Percentiles rank a stretch among this genome's conserved stretches.
Conservation (phyloP, 2,329 filamentous ascomycete species). For the Parasarocladium wereldwijsianum region DNA sequence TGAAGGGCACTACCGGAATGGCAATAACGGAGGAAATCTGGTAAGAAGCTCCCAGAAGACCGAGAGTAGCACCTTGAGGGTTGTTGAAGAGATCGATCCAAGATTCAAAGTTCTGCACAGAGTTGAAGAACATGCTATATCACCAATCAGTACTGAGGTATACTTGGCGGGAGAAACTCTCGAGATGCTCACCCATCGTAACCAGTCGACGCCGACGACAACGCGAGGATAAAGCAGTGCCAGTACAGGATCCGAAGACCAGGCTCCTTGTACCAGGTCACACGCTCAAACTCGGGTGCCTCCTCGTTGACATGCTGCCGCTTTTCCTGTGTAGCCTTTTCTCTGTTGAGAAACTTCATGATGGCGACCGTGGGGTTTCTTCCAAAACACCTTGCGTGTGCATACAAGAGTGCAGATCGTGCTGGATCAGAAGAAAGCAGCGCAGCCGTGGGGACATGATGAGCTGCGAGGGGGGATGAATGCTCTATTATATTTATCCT, state of each 20-base stretch:
- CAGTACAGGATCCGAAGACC: constrained; percentile 41
- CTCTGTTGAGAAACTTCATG: constrained; percentile 1
- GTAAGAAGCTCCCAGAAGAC: constrained; percentile 35
- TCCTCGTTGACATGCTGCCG: constrained; percentile 25
- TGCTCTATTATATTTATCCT: too few relatives aligned
- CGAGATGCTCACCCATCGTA: constrained; percentile 31
- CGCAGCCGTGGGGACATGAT: too few relatives aligned
- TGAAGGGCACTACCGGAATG: constrained; percentile 29
- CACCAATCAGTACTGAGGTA: background rate
- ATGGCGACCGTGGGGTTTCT: too few relatives aligned
- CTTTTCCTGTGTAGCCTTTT: constrained; percentile 8
- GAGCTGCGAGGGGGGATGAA: too few relatives aligned
- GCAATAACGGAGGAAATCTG: constrained; percentile 32
- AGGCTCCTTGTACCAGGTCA: constrained; percentile 40
- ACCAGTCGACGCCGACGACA: constrained; percentile 45
- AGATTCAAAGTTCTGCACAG: constrained; percentile 38
- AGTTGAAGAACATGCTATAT: constrained; percentile 36
- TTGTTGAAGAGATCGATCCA: constrained; percentile 37
- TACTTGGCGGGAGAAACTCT: background rate
- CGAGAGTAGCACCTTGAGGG: constrained; percentile 21
- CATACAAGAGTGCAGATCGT: too few relatives aligned
- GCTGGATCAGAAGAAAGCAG: too few relatives aligned
- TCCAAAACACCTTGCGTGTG: too few relatives aligned
- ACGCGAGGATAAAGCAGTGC: constrained; percentile 36
- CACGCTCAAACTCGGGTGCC: constrained; percentile 34